Base-by-base conservation (phyloP, 2,329 filamentous ascomycete species). In the Leptosphaerulina australis region DNA sequence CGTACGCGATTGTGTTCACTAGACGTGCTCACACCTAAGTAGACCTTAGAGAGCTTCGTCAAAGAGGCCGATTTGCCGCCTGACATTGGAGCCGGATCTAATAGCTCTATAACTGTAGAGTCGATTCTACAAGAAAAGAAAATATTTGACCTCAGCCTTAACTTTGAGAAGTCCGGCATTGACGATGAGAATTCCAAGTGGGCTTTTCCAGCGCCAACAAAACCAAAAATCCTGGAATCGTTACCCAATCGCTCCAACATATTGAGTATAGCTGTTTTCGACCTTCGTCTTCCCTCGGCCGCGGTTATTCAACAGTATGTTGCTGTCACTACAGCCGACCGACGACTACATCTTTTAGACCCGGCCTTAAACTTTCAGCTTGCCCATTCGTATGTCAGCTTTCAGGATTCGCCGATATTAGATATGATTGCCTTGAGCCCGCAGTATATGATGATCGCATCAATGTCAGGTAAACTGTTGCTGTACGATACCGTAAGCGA, bases 111-210 rank as follows among this genome's bases (percentile, higher is more conserved):
- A 65, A 84, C 83, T 2, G 77, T 86, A 43, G 83, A 86, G 60
- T 73, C 78, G 34, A 73, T 86, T n/a, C 72, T 86, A 6, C 77
- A 83, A 38, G 83, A 86, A 68, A 86, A 86, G 70, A 78, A 76
- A 59, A 73, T 72, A 0, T 86, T 81, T 57, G 83, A 86, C 60
- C 64, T 82, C 10, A 81, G 74, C 46, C 64, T 80, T 20, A 74
- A 72, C 3, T 84, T 84, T 53, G 83, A 86, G 62, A 83, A 81
- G 61, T 66, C 81, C 36, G 79, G 77, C 5, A 53, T 76, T 0
- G 69, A 76, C n/a, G 74, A 78, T 46, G 70, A 55, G 10, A 67
- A 74, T 14, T 67, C 64, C 45, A 60, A 65, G 30, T 85, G 83
- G 82, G 52, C 40, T n/a, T 26, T 41, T 8, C 34, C 48, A 77